Conservation (phyloP, 768 basidiomycete genomes). For the Cytidiella melzeri region DNA sequence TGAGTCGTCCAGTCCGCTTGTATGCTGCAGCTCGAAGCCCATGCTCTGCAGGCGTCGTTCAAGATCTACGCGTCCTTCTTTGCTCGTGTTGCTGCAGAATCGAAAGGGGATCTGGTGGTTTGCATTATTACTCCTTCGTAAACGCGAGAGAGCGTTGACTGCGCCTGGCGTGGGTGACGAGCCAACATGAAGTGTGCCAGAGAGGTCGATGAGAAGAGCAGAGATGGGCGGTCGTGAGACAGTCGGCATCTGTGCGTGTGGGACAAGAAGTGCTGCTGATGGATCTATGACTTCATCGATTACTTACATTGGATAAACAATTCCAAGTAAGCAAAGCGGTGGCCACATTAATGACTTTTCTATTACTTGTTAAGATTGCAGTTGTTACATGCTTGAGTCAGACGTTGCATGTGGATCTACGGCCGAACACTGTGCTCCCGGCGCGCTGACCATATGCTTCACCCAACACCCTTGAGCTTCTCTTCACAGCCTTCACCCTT, state of each 20-base stretch:
- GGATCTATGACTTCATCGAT: background rate
- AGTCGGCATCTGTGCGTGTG: no score
- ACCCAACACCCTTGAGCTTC: background rate
- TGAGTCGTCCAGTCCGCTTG: slow-evolving; percentile 49
- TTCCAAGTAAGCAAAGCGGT: no score
- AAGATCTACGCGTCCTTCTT: slow-evolving; percentile 47
- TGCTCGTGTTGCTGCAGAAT: slow-evolving; percentile 66
- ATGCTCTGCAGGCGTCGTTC: slow-evolving; percentile 37
- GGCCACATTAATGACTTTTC: no score
- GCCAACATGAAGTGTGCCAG: slow-evolving; percentile 60
- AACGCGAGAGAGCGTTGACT: slow-evolving; percentile 33
- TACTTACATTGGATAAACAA: background rate
- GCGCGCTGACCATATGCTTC: background rate
- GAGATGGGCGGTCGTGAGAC: slow-evolving; percentile 36
- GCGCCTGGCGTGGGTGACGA: slow-evolving; percentile 42
- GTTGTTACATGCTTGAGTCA: background rate
- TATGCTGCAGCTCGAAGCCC: slow-evolving; percentile 38
- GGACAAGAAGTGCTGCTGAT: background rate
- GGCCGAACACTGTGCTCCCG: background rate
- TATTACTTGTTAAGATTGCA: no score
- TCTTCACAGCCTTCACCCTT: no score
- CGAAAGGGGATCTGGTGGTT: slow-evolving; percentile 33
- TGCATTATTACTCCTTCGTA: slow-evolving; percentile 18
- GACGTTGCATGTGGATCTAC: background rate
- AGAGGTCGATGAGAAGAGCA: slow-evolving; percentile 59